These are phyloP conservation scores for Lactifluus hygrophoroides DNA, from an alignment of 768 basidiomycete genomes.

Conservation along the genomic window DNA sequence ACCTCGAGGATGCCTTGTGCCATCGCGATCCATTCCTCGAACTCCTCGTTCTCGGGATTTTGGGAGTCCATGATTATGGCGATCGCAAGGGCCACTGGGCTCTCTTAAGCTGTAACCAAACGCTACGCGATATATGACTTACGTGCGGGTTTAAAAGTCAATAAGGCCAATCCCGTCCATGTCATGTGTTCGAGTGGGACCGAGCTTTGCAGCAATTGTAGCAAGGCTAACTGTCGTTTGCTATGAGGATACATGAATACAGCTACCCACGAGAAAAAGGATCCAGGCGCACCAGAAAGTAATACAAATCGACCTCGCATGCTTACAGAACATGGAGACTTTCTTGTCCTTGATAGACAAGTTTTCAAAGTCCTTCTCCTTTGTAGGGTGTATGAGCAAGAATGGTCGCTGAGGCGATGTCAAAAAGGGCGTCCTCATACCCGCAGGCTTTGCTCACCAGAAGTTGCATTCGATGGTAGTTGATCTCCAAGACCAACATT, in stretches of 20 bases:
- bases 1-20: slow-evolving; percentile 16
- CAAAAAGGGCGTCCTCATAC: neutral
- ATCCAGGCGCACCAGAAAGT: slow-evolving; percentile 6
- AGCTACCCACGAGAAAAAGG: neutral
- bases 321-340: slow-evolving; percentile 10
- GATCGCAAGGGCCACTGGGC: slow-evolving; percentile 21
- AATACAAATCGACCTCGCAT: slow-evolving; percentile 17
- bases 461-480: slow-evolving; percentile 9
- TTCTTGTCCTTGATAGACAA: slow-evolving; percentile 13
- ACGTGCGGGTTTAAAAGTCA: slow-evolving; percentile 19
- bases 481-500: slow-evolving; percentile 11
- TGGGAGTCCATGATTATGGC: slow-evolving; percentile 24
- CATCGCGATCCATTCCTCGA: slow-evolving; percentile 23
- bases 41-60: slow-evolving; percentile 20
- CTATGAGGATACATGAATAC: slow-evolving; percentile 1
- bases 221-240: slow-evolving; percentile 19
- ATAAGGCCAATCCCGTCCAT: slow-evolving; percentile 16
- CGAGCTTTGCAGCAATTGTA: slow-evolving; percentile 12
- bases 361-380: slow-evolving; percentile 7
- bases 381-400: slow-evolving; percentile 17
- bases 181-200: neutral
- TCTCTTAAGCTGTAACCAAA: neutral
- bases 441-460: slow-evolving; percentile 9
- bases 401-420: slow-evolving; percentile 15
- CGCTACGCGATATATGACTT: neutral